Evolutionary conservation across 805 yeast genomes (phyloP).

Genomic region (Saturnispora besseyi): DNA sequence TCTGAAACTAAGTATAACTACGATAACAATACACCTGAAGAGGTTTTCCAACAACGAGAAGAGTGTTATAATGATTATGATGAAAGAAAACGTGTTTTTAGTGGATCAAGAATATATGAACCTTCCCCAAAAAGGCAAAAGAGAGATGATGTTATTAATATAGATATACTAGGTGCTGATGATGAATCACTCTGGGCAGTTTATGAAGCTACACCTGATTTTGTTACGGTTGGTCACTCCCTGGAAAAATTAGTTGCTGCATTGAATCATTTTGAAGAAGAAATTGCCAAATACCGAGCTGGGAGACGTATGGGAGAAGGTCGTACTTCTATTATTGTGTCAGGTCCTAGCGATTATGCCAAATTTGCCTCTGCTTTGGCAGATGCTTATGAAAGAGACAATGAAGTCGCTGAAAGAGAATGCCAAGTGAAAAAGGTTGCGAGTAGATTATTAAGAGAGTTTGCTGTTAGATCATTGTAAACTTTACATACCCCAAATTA

Average conservation of each 20-base stretch:
- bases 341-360: neutral
- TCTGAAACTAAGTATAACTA: conserved; percentile 56
- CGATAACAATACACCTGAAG: conserved; percentile 33
- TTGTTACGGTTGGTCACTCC: neutral
- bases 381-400: neutral
- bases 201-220: conserved; percentile 2
- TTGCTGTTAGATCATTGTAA: neutral
- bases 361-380: neutral
- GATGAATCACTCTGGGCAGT: conserved; percentile 6
- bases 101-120: neutral
- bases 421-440: neutral
- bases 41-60: neutral
- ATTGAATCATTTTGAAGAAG: neutral
- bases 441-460: neutral
- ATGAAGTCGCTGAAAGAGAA: neutral
- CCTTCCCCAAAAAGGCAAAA: conserved; percentile 2
- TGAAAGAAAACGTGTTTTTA: neutral
- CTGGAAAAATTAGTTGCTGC: neutral
- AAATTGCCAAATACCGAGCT: neutral
- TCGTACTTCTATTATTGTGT: neutral
- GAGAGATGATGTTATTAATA: neutral
- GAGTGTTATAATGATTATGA: neutral
- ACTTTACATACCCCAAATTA: neutral
- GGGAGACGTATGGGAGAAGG: neutral
- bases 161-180: conserved; percentile 1